Evolutionary conservation across 2,329 filamentous ascomycete genomes (phyloP).

Genomic region (Mollisiaceae sp.): DNA sequence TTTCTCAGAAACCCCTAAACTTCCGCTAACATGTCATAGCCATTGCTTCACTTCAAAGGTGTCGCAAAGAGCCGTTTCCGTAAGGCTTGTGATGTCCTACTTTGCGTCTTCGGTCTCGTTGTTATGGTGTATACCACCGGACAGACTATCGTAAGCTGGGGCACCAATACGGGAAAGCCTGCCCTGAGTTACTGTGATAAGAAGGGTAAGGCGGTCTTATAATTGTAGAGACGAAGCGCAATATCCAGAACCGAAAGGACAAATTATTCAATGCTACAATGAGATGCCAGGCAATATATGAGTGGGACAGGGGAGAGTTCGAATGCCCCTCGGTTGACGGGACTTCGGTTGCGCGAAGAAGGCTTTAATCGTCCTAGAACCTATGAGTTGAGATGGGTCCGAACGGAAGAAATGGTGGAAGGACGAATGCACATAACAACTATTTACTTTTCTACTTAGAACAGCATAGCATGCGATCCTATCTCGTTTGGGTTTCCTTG

Average conservation of each 20-base stretch:
- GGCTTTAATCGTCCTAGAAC: not conserved
- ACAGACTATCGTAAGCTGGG: constrained; percentile 88
- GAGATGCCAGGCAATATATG: no score
- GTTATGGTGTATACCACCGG: constrained; percentile 93
- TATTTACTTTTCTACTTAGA: constrained; percentile 6
- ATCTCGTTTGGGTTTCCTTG: not conserved
- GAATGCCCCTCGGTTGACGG: not conserved
- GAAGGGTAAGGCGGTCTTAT: constrained; percentile 26
- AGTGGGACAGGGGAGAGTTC: not conserved
- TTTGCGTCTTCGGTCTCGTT: constrained; percentile 81
- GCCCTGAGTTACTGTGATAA: constrained; percentile 67
- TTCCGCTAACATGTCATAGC: constrained; percentile 55
- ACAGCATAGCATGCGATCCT: constrained; percentile 15
- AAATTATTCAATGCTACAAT: not conserved
- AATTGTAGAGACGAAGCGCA: not conserved
- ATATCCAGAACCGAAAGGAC: not conserved
- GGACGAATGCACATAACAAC: not conserved
- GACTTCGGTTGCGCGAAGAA: not conserved
- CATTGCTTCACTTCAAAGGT: constrained; percentile 84
- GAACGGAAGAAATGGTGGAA: not conserved
- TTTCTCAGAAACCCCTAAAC: not conserved
- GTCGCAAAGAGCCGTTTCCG: constrained; percentile 74
- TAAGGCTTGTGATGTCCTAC: constrained; percentile 71
- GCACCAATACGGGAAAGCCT: constrained; percentile 55
- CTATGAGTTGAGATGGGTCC: no score